These are phyloP conservation scores for Hymenochaete sp. DNA, from an alignment of 1,284 basidiomycete species.

Conservation along the genomic window DNA sequence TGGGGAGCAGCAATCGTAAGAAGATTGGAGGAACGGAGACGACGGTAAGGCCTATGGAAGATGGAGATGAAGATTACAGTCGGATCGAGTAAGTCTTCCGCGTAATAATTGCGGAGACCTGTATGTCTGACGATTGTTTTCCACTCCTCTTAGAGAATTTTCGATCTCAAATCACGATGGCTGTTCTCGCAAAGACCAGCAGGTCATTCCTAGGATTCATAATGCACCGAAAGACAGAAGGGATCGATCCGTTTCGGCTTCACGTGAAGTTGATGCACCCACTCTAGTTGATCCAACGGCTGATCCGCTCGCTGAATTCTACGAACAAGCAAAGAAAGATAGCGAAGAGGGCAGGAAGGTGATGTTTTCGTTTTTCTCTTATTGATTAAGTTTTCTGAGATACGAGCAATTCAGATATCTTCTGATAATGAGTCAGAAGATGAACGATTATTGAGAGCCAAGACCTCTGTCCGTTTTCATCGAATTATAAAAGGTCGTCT, in stretches of 20 bases:
- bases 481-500: neutral
- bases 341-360: constrained; percentile 32
- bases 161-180: neutral
- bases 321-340: constrained; percentile 44
- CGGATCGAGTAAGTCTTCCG: constrained; percentile 18
- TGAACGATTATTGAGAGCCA: neutral
- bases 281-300: too few relatives aligned
- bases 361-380: constrained; percentile 15
- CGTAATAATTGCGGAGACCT: too few relatives aligned
- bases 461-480: neutral
- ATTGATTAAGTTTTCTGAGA: neutral
- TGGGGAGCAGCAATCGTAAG: neutral
- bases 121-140: too few relatives aligned
- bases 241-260: too few relatives aligned
- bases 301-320: constrained; percentile 61
- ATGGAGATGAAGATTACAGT: constrained; percentile 1
- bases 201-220: too few relatives aligned
- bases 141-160: constrained; percentile 11
- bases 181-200: too few relatives aligned
- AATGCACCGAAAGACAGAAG: too few relatives aligned
- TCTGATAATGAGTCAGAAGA: neutral
- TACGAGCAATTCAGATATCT: neutral
- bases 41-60: constrained; percentile 14
- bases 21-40: constrained; percentile 16
- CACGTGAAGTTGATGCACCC: too few relatives aligned